These are phyloP conservation scores for Medakamo hakoo DNA, from an alignment of 139 green algal species.

Conservation along the genomic window DNA sequence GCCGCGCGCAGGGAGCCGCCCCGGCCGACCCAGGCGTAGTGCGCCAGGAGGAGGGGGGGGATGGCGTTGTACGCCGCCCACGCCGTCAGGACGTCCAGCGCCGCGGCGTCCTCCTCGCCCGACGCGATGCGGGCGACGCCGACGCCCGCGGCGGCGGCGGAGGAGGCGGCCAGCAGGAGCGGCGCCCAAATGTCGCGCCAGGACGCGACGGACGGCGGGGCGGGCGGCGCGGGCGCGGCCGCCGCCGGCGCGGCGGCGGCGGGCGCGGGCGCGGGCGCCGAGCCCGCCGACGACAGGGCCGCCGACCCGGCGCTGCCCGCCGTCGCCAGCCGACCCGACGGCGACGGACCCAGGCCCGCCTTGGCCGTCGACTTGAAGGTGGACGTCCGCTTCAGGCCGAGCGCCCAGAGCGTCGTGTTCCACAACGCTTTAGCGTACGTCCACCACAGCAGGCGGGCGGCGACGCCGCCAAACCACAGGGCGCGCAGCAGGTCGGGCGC, in stretches of 20 bases:
- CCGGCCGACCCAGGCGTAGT: slow-evolving; percentile 12
- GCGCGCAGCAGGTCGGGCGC: neutral
- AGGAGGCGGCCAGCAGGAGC: neutral
- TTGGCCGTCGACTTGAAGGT: slow-evolving; percentile 24
- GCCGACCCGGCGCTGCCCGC: neutral
- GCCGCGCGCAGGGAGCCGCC: slow-evolving; percentile 9
- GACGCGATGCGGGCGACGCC: slow-evolving; percentile 13
- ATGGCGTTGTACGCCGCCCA: slow-evolving; percentile 14
- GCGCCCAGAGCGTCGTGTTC: neutral
- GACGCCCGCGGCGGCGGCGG: neutral
- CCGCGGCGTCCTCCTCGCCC: slow-evolving; percentile 5
- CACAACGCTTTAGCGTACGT: slow-evolving; percentile 11
- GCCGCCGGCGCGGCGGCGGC: slow-evolving; percentile 3
- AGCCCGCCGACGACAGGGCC: slow-evolving; percentile 5
- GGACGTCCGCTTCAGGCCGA: neutral
- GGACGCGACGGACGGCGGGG: neutral
- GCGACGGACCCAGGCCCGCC: neutral
- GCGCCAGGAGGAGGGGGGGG: slow-evolving; percentile 15
- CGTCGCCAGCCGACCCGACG: neutral
- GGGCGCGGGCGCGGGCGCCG: neutral
- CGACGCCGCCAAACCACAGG: slow-evolving; percentile 19
- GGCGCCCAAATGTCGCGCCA: neutral
- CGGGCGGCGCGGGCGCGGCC: slow-evolving; percentile 4
- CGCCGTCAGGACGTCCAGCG: slow-evolving; percentile 13
- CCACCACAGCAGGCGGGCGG: slow-evolving; percentile 20